phyloP scores from a whole-genome alignment of 129 eudicot species.

The Deinandra increscens region DNA sequence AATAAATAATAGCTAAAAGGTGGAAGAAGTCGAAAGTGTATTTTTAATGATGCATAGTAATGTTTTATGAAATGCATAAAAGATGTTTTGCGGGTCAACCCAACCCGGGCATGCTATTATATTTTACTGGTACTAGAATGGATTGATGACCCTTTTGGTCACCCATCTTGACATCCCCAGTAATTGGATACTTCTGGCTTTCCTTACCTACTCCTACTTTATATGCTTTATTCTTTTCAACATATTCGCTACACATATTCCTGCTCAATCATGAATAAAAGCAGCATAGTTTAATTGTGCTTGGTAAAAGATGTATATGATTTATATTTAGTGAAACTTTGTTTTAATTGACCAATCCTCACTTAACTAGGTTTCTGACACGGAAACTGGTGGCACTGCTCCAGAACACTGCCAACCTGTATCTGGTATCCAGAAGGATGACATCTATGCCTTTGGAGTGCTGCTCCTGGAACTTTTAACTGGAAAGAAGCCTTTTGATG shows the following conservation, averaged over 20 bases:
- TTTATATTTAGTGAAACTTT: no score
- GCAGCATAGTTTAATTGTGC: no score
- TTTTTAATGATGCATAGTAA: not conserved
- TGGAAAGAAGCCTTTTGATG: conserved; percentile 74
- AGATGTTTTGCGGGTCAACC: not conserved
- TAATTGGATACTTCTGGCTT: conserved; percentile 7
- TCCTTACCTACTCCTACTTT: not conserved
- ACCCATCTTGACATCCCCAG: not conserved
- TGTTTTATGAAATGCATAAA: not conserved
- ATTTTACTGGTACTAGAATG: not conserved
- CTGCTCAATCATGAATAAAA: no score
- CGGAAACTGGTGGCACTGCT: conserved; percentile 62
- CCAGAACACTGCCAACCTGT: conserved; percentile 61
- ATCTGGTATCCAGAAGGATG: conserved; percentile 56
- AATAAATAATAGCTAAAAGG: not conserved
- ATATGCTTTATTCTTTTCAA: not conserved
- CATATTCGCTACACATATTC: no score
- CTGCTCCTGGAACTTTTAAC: conserved; percentile 85
- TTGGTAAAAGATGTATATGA: no score
- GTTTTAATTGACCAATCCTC: not conserved
- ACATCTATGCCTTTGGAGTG: conserved; percentile 85
- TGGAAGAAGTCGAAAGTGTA: not conserved
- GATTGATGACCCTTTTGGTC: not conserved
- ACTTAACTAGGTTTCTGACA: conserved; percentile 72
- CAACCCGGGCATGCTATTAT: not conserved